These are phyloP conservation scores for Scolecobasidium constrictum DNA, from an alignment of 2,329 filamentous ascomycete species.

Conservation along the genomic window DNA sequence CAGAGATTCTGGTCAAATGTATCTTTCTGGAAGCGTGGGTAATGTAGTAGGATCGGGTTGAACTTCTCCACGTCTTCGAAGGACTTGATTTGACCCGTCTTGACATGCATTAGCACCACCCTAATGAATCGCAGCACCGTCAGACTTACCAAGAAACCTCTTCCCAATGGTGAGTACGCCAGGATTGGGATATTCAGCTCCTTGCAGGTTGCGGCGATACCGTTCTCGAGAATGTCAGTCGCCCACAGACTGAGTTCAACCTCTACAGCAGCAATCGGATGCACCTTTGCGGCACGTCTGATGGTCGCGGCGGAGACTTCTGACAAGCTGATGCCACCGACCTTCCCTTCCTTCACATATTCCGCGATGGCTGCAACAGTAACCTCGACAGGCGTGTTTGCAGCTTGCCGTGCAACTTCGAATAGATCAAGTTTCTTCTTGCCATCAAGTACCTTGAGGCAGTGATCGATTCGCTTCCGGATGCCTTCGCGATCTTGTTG, in stretches of 20 bases:
- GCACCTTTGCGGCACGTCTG: conserved; percentile 38
- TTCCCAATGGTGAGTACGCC: conserved; percentile 65
- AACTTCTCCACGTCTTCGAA: conserved; percentile 23
- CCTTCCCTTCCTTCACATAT: conserved; percentile 28
- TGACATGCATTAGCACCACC: conserved; percentile 14
- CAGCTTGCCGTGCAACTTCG: conserved; percentile 34
- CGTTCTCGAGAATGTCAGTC: conserved; percentile 47
- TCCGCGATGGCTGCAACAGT: conserved; percentile 32
- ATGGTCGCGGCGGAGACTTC: conserved; percentile 36
- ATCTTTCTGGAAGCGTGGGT: conserved; percentile 33
- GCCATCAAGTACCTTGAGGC: conserved; percentile 30
- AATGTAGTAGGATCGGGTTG: no score
- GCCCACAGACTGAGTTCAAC: conserved; percentile 49
- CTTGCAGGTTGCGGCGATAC: conserved; percentile 43
- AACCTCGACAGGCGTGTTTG: conserved; percentile 32
- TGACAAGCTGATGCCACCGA: conserved; percentile 35
- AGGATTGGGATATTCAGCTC: conserved; percentile 59
- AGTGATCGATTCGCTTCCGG: conserved; percentile 34
- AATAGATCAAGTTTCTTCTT: conserved; percentile 40
- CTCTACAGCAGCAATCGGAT: conserved; percentile 48
- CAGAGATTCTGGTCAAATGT: conserved; percentile 27
- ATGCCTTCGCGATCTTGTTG: conserved; percentile 32
- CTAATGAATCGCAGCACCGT: neutral
- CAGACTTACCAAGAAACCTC: conserved; percentile 36
- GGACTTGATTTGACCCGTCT: conserved; percentile 31